phyloP scores from a whole-genome alignment of 257 asterid genomes.

The Apocynum venetum region DNA sequence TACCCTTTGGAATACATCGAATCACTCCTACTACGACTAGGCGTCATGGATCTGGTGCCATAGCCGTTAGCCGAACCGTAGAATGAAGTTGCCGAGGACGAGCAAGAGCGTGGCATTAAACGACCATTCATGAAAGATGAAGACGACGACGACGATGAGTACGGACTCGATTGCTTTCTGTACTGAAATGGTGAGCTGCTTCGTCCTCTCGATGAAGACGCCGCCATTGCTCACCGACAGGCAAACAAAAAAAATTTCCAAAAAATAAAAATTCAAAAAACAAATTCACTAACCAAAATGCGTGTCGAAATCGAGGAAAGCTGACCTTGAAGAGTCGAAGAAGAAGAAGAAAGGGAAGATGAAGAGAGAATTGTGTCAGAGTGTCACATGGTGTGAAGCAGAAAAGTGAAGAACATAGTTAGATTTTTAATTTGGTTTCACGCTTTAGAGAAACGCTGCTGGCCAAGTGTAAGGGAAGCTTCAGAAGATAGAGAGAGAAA shows the following conservation, averaged over 20 bases:
- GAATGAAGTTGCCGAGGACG: slow-evolving; percentile 62
- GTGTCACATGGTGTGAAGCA: slow-evolving; percentile 67
- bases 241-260: background rate
- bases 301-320: background rate
- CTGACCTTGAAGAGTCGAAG: slow-evolving; percentile 9
- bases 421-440: slow-evolving; percentile 24
- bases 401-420: slow-evolving; percentile 41
- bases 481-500: slow-evolving; percentile 9
- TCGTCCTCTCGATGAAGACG: slow-evolving; percentile 89
- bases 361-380: slow-evolving; percentile 65
- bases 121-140: slow-evolving; percentile 76
- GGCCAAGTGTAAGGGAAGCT: slow-evolving; percentile 36
- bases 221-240: slow-evolving; percentile 56
- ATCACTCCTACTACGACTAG: slow-evolving; percentile 40
- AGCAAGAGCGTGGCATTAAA: slow-evolving; percentile 55
- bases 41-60: slow-evolving; percentile 75
- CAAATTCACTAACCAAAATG: background rate
- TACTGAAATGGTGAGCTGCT: slow-evolving; percentile 69
- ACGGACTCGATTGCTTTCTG: slow-evolving; percentile 68
- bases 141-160: slow-evolving; percentile 82
- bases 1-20: slow-evolving; percentile 33
- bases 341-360: slow-evolving; percentile 17
- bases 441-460: slow-evolving; percentile 41
- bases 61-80: slow-evolving; percentile 43
- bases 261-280: background rate